phyloP scores from a whole-genome alignment of 1,139 yeast species.

The Saccharomycopsis phalli region DNA sequence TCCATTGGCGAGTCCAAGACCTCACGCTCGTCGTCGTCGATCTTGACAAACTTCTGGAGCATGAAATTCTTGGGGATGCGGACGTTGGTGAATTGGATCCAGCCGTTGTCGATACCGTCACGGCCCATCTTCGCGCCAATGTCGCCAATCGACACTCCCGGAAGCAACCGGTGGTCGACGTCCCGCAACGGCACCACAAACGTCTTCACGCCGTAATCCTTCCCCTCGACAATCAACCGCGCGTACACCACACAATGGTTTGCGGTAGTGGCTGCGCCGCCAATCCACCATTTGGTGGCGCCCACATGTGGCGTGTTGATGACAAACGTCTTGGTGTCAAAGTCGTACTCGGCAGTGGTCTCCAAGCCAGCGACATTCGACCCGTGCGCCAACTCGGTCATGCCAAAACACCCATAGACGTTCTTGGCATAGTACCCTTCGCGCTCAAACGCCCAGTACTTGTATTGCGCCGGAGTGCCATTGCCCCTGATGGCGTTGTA shows the following conservation, averaged over 20 bases:
- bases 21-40: conserved; percentile 52
- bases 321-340: conserved; percentile 52
- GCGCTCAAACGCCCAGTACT: conserved; percentile 65
- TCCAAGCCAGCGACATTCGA: conserved; percentile 88
- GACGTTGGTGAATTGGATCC: conserved; percentile 83
- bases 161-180: conserved; percentile 52
- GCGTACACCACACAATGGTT: conserved; percentile 80
- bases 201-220: conserved; percentile 85
- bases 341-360: conserved; percentile 81
- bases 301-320: conserved; percentile 84
- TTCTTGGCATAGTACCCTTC: conserved; percentile 61
- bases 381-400: conserved; percentile 94
- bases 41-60: conserved; percentile 74
- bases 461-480: conserved; percentile 52
- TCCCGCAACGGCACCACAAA: conserved; percentile 87
- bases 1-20: conserved; percentile 75
- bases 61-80: conserved; percentile 75
- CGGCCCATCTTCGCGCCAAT: conserved; percentile 91
- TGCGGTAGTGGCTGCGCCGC: conserved; percentile 93
- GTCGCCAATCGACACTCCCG: conserved; percentile 82
- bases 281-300: conserved; percentile 98
- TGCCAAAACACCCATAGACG: conserved; percentile 84
- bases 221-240: conserved; percentile 67
- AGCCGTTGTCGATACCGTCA: conserved; percentile 79
- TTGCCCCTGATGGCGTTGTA: conserved; percentile 63